Percentiles rank a stretch among this genome's conserved stretches.
phyloP scores from a whole-genome alignment of 2,329 filamentous ascomycete species.

The Spiromastix sp. region DNA sequence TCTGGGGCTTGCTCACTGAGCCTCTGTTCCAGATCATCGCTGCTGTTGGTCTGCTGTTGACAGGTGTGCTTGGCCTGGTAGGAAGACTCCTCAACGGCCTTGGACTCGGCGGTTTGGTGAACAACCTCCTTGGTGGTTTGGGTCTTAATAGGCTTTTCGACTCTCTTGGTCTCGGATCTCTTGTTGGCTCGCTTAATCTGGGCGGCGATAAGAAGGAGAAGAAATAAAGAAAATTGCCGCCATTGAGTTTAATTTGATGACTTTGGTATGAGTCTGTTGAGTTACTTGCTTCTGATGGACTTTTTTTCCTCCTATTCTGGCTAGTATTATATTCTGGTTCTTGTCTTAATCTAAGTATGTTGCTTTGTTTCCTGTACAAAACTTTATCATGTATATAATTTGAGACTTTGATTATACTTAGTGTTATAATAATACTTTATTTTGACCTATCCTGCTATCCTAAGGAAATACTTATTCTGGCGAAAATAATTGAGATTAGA shows the following conservation, averaged over 20 bases:
- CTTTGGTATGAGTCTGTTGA: too few species aligned
- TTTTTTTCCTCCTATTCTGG: too few species aligned
- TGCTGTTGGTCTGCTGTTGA: constrained; percentile 72
- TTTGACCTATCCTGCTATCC: too few species aligned
- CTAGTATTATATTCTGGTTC: too few species aligned
- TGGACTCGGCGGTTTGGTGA: constrained; percentile 71
- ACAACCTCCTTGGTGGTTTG: constrained; percentile 63
- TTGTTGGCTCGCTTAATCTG: constrained; percentile 26
- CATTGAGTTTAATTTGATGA: neutral
- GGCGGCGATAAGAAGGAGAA: constrained; percentile 6
- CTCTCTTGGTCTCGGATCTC: constrained; percentile 41
- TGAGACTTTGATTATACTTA: too few species aligned
- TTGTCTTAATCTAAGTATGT: too few species aligned
- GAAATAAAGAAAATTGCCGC: neutral
- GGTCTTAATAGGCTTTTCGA: constrained; percentile 48
- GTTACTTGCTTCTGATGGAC: too few species aligned
- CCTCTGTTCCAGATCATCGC: constrained; percentile 88
- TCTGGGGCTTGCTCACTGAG: constrained; percentile 66
- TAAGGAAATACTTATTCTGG: too few species aligned
- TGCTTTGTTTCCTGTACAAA: too few species aligned
- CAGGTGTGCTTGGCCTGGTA: constrained; percentile 74
- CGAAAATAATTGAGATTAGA: too few species aligned
- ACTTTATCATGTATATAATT: too few species aligned
- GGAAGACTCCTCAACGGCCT: constrained; percentile 70
- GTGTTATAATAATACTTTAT: too few species aligned